Evolutionary conservation across 148 eudicot genomes (phyloP).

Genomic region (Oxyria digyna): DNA sequence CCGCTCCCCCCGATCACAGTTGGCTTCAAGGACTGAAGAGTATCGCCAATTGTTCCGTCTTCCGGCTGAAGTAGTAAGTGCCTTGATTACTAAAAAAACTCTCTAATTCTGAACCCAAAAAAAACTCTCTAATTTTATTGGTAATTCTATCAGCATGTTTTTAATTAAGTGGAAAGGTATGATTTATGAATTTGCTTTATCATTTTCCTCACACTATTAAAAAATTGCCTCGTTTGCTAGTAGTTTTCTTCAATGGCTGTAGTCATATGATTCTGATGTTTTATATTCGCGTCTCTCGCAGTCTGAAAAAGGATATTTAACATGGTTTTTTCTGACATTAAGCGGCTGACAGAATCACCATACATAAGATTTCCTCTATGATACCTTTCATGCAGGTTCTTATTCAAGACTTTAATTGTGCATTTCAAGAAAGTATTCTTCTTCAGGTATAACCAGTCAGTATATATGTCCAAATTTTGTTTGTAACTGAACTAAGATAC

Average conservation of each 20-base stretch:
- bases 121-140: background rate
- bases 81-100: background rate
- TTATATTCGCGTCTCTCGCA: background rate
- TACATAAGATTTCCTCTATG: background rate
- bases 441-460: slow-evolving; percentile 50
- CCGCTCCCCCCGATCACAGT: slow-evolving; percentile 19
- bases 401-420: slow-evolving; percentile 90
- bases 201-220: background rate
- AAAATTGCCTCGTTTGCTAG: background rate
- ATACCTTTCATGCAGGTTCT: slow-evolving; percentile 45
- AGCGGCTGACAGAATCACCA: background rate
- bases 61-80: slow-evolving; percentile 69
- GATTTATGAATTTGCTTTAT: background rate
- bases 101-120: background rate
- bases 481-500: background rate
- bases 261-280: background rate
- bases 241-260: background rate
- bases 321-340: background rate
- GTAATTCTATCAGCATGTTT: background rate
- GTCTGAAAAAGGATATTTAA: background rate
- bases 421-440: slow-evolving; percentile 91
- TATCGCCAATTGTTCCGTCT: slow-evolving; percentile 88
- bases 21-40: slow-evolving; percentile 55
- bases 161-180: background rate
- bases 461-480: background rate